Percentiles rank a stretch among this genome's conserved stretches.
phyloP scores from a whole-genome alignment of 371 early-diverging fungal species.

The Blakeslea trispora region DNA sequence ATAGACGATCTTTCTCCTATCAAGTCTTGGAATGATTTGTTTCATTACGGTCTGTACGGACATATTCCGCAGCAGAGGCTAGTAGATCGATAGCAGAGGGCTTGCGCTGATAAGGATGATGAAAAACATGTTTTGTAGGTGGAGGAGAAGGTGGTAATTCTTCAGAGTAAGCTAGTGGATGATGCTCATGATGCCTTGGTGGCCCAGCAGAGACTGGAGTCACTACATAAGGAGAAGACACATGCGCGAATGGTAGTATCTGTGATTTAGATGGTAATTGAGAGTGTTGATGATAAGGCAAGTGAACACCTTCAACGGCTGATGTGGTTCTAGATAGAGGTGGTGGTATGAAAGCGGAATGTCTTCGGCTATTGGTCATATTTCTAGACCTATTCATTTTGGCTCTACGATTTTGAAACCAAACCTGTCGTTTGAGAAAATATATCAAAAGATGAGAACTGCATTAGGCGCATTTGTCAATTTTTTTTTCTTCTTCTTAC shows the following conservation, averaged over 20 bases:
- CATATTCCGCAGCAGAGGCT: slow-evolving; percentile 52
- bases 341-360: background rate
- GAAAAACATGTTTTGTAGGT: background rate
- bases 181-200: background rate
- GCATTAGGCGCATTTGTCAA: no score
- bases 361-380: slow-evolving; percentile 24
- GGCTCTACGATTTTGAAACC: slow-evolving; percentile 98
- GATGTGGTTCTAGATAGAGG: slow-evolving; percentile 1
- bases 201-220: no score
- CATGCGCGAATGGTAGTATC: no score
- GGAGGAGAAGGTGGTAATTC: background rate
- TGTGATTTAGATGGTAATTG: no score
- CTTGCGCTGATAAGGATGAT: slow-evolving; percentile 12
- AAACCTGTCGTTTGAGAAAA: slow-evolving; percentile 67
- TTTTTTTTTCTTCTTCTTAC: slow-evolving; percentile 22
- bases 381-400: slow-evolving; percentile 69
- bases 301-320: background rate
- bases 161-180: background rate
- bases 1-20: background rate
- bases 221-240: no score
- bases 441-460: no score
- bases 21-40: slow-evolving; percentile 8
- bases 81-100: slow-evolving; percentile 42
- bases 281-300: no score
- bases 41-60: slow-evolving; percentile 23